Evolutionary conservation across 768 basidiomycete genomes (phyloP).

Genomic region (Hypsizygus marmoreus): DNA sequence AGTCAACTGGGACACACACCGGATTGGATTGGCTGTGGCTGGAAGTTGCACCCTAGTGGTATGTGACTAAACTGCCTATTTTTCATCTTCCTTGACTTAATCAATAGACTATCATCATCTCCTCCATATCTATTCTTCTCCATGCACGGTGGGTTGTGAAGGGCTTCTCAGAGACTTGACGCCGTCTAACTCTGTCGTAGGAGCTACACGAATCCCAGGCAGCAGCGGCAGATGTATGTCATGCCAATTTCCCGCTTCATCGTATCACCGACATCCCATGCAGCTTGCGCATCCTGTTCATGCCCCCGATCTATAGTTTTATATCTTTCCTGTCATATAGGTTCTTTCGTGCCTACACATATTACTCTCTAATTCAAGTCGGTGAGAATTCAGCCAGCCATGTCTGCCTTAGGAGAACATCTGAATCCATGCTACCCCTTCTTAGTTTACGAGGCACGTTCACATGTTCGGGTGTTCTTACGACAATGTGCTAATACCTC

Average conservation of each 20-base stretch:
- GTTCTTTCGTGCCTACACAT: slow-evolving; percentile 74
- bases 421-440: too few species aligned
- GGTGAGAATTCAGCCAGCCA: slow-evolving; percentile 60
- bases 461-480: too few species aligned
- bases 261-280: slow-evolving; percentile 33
- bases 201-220: slow-evolving; percentile 66
- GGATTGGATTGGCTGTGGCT: slow-evolving; percentile 75
- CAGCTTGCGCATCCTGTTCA: slow-evolving; percentile 80
- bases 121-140: slow-evolving; percentile 51
- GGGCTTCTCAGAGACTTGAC: slow-evolving; percentile 42
- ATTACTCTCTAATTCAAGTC: slow-evolving; percentile 48
- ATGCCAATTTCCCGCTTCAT: slow-evolving; percentile 3
- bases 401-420: too few species aligned
- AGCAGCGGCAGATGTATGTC: slow-evolving; percentile 81
- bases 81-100: slow-evolving; percentile 6
- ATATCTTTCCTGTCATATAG: slow-evolving; percentile 88
- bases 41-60: slow-evolving; percentile 62
- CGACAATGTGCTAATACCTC: slow-evolving; percentile 3
- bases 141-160: slow-evolving; percentile 78
- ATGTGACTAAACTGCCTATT: slow-evolving; percentile 17
- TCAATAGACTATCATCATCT: slow-evolving; percentile 60
- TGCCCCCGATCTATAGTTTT: slow-evolving; percentile 81
- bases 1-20: slow-evolving; percentile 60
- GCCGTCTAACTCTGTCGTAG: slow-evolving; percentile 42
- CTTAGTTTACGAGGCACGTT: too few species aligned